A percentile compares a stretch with the other conserved stretches of the same genome.
Evolutionary conservation across 257 asterid genomes (phyloP).

Genomic region (Linaria vulgaris): DNA sequence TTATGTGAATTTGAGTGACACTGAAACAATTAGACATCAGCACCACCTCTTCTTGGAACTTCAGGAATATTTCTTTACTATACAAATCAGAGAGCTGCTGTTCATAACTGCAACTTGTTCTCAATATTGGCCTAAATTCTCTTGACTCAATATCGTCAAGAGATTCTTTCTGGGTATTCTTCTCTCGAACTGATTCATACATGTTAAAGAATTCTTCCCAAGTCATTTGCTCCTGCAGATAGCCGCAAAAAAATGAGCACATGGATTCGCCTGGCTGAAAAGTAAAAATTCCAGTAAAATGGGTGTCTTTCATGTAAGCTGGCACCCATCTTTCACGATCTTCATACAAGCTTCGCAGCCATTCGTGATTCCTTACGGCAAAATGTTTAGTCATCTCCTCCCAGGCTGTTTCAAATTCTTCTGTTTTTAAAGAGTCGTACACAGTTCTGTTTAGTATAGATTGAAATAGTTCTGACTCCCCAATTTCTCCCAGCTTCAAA

Average conservation of each 20-base stretch:
- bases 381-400: conserved; percentile 51
- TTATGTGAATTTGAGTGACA: conserved; percentile 44
- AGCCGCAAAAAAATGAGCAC: conserved; percentile 35
- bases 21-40: conserved; percentile 41
- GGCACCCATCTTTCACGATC: conserved; percentile 64
- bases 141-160: conserved; percentile 40
- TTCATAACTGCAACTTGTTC: conserved; percentile 44
- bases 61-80: conserved; percentile 45
- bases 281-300: conserved; percentile 35
- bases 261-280: conserved; percentile 28
- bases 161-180: conserved; percentile 38
- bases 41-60: conserved; percentile 49
- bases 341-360: conserved; percentile 45
- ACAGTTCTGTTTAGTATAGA: conserved; percentile 40
- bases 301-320: conserved; percentile 42
- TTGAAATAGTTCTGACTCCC: conserved; percentile 34
- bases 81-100: conserved; percentile 37
- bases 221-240: conserved; percentile 31
- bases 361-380: conserved; percentile 37
- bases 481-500: conserved; percentile 36
- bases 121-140: conserved; percentile 36
- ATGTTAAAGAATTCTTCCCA: conserved; percentile 38
- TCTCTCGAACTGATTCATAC: conserved; percentile 34
- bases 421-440: conserved; percentile 36
- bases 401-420: conserved; percentile 56